Evolutionary conservation across 768 basidiomycete species (phyloP), one percentile per base, ranked within the genome.

Genomic region (Lepiota brunneoincarnata): DNA sequence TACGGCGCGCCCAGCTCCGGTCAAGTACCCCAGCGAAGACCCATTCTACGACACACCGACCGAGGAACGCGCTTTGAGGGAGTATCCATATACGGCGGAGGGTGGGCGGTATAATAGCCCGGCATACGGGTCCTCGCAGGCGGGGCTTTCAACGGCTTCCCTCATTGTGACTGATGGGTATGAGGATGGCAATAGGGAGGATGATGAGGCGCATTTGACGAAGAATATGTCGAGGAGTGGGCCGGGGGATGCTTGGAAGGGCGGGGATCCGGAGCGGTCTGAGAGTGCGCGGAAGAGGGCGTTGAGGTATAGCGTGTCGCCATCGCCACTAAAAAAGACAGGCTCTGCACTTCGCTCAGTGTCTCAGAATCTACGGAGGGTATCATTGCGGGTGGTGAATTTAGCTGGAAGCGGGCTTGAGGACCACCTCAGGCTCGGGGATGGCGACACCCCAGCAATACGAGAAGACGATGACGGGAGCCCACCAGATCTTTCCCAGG

Each of bases 351-450:
- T 90, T 44, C 81, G 78, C 60, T 72, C 75, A 24, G 76, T 88
- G 24, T 81, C 81, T 14, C 74, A 75, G 53, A 81, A 73, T 52
- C 57, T 91, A 5, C 76, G 80, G 11, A 75, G 86, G 18, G 83
- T 84, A 45, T 90, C 88, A 9, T 64, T 87, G 55, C 84, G 92
- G 14, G 90, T 94, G n/a, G 91, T 91, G 40, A 92, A 91, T 63
- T 67, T 94, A 51, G 82, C 81, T 6, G 82, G 81, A 1, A 71
- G 74, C 12, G 83, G 81, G 0, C 59, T 86, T 57, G 85, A 84
- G 53, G 78, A 79, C 14, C 85, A 84, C 54, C 65, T 86, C 15
- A 73, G 81, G 26, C 62, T 88, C 23, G 72, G 66, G 5, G 84
- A 86, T 48, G 76, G 75, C 37, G 74, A 75, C 28, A 72, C 67